These are phyloP conservation scores for Thraustotheca clavata DNA, from an alignment of 352 stramenopile species.

Conservation along the genomic window DNA sequence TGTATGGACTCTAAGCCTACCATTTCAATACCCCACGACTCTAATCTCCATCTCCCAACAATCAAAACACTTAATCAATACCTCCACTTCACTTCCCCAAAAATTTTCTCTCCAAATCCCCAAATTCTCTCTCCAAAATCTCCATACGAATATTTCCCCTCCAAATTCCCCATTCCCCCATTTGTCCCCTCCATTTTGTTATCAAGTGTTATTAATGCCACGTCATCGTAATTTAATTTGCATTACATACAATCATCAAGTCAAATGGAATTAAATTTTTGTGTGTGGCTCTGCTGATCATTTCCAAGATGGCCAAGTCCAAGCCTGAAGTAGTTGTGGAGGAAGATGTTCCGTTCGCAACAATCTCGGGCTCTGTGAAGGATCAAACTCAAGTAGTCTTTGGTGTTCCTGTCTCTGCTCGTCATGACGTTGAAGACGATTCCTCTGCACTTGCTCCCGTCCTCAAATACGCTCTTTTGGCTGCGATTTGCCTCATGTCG, in stretches of 20 bases:
- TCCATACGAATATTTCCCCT: too few relatives aligned
- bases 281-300: not conserved
- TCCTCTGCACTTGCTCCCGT: conserved; percentile 59
- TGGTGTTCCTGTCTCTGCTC: not conserved
- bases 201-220: too few relatives aligned
- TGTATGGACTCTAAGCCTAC: too few relatives aligned
- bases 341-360: not conserved
- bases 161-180: too few relatives aligned
- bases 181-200: too few relatives aligned
- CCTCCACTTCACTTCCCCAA: too few relatives aligned
- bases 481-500: conserved; percentile 89
- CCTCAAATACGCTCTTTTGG: conserved; percentile 85
- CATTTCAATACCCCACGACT: too few relatives aligned
- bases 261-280: not conserved
- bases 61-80: too few relatives aligned
- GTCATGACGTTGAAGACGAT: conserved; percentile 56
- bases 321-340: not conserved
- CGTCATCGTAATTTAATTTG: not conserved
- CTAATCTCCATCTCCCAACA: too few relatives aligned
- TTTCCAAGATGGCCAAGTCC: not conserved
- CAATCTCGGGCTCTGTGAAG: conserved; percentile 5
- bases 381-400: conserved; percentile 5
- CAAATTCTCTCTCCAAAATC: too few relatives aligned
- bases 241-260: not conserved
- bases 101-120: too few relatives aligned